phyloP scores from a whole-genome alignment of 345 rosid genomes.

The Isatis tinctoria region DNA sequence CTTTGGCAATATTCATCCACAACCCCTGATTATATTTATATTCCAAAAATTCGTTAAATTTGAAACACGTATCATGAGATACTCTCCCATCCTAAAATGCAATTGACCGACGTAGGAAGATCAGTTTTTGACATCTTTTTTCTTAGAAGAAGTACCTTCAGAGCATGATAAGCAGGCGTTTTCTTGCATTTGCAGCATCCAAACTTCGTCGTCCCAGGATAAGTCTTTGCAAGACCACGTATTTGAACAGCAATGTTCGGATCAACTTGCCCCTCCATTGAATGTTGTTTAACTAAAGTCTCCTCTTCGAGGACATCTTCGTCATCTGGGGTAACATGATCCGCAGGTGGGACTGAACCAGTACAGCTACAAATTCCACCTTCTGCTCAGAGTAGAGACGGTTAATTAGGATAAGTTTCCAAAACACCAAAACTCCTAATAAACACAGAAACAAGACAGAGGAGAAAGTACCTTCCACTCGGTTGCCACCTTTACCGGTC shows the following conservation, averaged over 20 bases:
- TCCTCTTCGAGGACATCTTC: conserved; percentile 90
- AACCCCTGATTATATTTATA: conserved; percentile 45
- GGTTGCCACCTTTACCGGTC: conserved; percentile 86
- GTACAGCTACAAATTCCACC: conserved; percentile 80
- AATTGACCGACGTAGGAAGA: background rate
- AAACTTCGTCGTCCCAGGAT: conserved; percentile 52
- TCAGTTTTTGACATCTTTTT: background rate
- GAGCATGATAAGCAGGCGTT: conserved; percentile 77
- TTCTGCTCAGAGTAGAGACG: conserved; percentile 42
- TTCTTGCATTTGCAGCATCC: conserved; percentile 76
- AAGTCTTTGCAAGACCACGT: conserved; percentile 71
- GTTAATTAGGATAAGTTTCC: background rate
- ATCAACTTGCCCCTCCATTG: conserved; percentile 46
- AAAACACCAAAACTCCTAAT: background rate
- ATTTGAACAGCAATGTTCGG: conserved; percentile 76
- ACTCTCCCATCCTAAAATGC: background rate
- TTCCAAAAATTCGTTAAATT: background rate
- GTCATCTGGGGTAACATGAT: conserved; percentile 59
- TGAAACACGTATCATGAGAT: background rate
- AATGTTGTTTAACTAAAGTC: conserved; percentile 51
- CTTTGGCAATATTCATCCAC: conserved; percentile 79
- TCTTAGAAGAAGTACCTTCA: conserved; percentile 47
- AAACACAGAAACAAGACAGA: background rate
- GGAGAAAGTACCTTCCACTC: conserved; percentile 54
- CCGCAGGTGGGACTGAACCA: conserved; percentile 54